phyloP scores from a whole-genome alignment of 345 rosid species.

The Nephelium lappaceum region DNA sequence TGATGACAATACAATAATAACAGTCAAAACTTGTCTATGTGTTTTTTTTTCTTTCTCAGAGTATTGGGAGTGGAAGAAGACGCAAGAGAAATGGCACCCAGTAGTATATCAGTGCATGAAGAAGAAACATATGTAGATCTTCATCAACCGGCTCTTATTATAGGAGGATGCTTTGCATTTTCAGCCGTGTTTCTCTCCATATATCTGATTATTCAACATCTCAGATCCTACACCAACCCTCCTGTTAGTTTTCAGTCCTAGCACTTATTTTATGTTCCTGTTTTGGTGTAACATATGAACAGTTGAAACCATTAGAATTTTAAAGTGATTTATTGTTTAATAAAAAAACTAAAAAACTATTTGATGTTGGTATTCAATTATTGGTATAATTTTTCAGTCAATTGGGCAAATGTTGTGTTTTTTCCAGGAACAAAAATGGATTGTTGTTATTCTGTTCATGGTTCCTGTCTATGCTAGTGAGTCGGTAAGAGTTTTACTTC shows the following conservation, averaged over 20 bases:
- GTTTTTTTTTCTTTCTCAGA: background rate
- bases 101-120: slow-evolving; percentile 13
- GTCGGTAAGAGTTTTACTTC: slow-evolving; percentile 51
- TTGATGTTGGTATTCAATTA: too few relatives aligned
- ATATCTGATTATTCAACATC: slow-evolving; percentile 65
- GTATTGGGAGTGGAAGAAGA: slow-evolving; percentile 10
- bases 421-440: slow-evolving; percentile 88
- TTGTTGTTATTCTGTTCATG: slow-evolving; percentile 74
- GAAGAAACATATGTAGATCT: slow-evolving; percentile 42
- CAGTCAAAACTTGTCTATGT: background rate
- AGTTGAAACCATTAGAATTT: background rate
- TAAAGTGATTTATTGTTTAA: background rate
- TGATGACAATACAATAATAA: background rate
- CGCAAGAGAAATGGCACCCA: slow-evolving; percentile 31
- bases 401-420: background rate
- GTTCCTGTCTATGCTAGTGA: slow-evolving; percentile 88
- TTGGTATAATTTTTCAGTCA: background rate
- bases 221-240: slow-evolving; percentile 79
- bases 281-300: background rate
- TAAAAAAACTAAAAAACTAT: too few relatives aligned
- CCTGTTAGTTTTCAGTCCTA: slow-evolving; percentile 38
- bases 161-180: slow-evolving; percentile 71
- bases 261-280: background rate
- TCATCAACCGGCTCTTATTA: slow-evolving; percentile 53
- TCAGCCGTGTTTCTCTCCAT: slow-evolving; percentile 57